Base-by-base conservation (phyloP, 116 monocot genomes). In the Cymodocea nodosa region DNA sequence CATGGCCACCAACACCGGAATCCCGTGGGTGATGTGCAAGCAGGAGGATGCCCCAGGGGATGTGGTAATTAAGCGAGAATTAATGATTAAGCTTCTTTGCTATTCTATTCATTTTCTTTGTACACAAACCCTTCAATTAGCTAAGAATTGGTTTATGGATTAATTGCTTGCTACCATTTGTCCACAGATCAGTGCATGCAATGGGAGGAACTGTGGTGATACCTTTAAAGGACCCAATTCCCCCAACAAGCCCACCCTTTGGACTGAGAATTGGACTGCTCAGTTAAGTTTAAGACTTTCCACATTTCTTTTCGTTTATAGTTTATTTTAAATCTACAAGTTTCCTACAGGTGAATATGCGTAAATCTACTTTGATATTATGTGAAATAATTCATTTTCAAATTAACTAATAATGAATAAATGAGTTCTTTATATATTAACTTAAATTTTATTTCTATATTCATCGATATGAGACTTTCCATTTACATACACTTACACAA, bases 211-310 rank as follows among this genome's bases (percentile, higher is more conserved):
- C 68, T 97, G 97, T 64, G 97, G 88, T 39, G 97, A 97, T 64
- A 91, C 80, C 17, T 88, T 84, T 75, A 60, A 35, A n/a, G 81
- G 82, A 4, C 80, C 78, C 5, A 74, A 74, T 55, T 55, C 62
- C 59, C 86, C 72, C 23, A 62, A 68, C 37, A 97, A 88, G 68
- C 91, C 91, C 35, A 35, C 49, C 1, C 50, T 91, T 2, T 97
- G 97, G 97, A 85, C 97, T 18, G 97, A 97, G 75, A 90, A 97
- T 70, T 97, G 97, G 97, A 97, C 91, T 62, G 92, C 91, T 60
- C 97, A 97, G 97, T 97, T n/a, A 16, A 44, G 64, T 64, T 64
- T 22, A 44, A 35, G 15, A n/a, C 7, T 4, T 34, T 35, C 5
- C 16, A 2, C n/a, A n/a, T n/a, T n/a, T 5, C 35, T 61, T 35